Conservation (phyloP, 805 yeast species). For the Hanseniaspora singularis region DNA sequence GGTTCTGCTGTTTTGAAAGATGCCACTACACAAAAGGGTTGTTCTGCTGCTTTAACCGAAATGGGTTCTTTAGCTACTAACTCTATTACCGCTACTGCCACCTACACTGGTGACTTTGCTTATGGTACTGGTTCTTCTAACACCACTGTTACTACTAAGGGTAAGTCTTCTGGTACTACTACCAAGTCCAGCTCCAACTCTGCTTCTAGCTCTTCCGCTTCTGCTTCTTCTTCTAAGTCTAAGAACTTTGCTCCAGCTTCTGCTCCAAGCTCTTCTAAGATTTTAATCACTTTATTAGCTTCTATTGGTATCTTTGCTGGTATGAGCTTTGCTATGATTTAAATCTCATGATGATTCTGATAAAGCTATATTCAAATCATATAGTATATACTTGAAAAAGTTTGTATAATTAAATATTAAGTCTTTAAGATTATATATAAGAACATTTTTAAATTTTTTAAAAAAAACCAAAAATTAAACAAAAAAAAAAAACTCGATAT, state of each 20-base stretch:
- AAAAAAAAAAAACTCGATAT: neutral
- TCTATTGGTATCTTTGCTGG: slow-evolving; percentile 31
- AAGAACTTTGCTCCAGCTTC: slow-evolving; percentile 23
- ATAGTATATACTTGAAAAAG: too few relatives aligned
- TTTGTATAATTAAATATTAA: too few relatives aligned
- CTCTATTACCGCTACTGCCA: slow-evolving; percentile 26
- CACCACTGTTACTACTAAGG: slow-evolving; percentile 16
- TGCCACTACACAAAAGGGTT: slow-evolving; percentile 41
- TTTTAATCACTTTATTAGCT: slow-evolving; percentile 26
- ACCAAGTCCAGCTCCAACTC: slow-evolving; percentile 14
- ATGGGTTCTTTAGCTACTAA: slow-evolving; percentile 50
- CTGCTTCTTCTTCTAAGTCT: slow-evolving; percentile 22
- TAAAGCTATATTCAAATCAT: too few relatives aligned
- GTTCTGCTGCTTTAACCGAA: slow-evolving; percentile 45
- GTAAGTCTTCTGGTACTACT: slow-evolving; percentile 18
- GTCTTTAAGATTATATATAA: too few relatives aligned
- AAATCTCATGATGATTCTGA: too few relatives aligned
- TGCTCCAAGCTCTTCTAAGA: slow-evolving; percentile 25
- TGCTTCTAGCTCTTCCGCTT: slow-evolving; percentile 15
- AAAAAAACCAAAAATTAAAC: neutral
- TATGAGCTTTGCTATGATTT: slow-evolving; percentile 30
- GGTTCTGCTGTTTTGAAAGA: slow-evolving; percentile 50
- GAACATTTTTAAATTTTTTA: neutral
- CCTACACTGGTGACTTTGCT: slow-evolving; percentile 27
- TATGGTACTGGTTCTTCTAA: slow-evolving; percentile 18